Base-by-base conservation (phyloP, 2,329 filamentous ascomycete species). In the Ceratocystis alfenasii region DNA sequence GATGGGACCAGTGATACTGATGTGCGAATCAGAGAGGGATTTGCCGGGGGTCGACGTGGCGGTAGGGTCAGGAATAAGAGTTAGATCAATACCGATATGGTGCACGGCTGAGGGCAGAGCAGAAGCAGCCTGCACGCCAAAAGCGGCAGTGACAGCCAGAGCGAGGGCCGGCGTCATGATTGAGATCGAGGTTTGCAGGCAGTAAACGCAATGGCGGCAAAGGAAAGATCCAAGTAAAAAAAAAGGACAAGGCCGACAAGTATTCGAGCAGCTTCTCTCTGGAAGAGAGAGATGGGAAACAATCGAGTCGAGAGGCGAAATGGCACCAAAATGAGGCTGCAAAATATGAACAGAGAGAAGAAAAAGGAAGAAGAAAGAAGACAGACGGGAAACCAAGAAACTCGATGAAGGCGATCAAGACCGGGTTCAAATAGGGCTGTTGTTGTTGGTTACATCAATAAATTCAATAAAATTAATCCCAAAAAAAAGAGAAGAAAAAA, bases 41-140 rank as follows among this genome's bases (percentile, higher is more conserved):
- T 57, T 57, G 44, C 50, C 55, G 22, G 59, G 15, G 12, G 30
- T 12, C 10, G 50, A 30, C 15, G 33, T n/a, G n/a, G 66, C 57
- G 22, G 50, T 17, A 48, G 63, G 33, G 15, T 66, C 65, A 46
- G 66, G 66, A 30, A 65, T 33, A 5, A 67, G 57, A 8, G 62
- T 67, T 17, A 67, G 33, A 25, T 64, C 66, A 20, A 67, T 63
- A 12, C 57, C 57, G 22, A 67, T 63, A 25, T 67, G 66, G 63
- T 67, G 62, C 25, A 67, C 28, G n/a, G 66, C 10, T 7, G 63
- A 55, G 50, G 66, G 55, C 28, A 62, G 57, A 7, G 59, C 57
- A 20, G 33, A 63, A 7, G 59, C 63, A 8, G 44, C 65, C 6
- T 64, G 61, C 20, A 60, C 62, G 48, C 65, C 50, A 12, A 66